Evolutionary conservation across 768 basidiomycete species (phyloP).

Genomic region (Pisolithus sp.): DNA sequence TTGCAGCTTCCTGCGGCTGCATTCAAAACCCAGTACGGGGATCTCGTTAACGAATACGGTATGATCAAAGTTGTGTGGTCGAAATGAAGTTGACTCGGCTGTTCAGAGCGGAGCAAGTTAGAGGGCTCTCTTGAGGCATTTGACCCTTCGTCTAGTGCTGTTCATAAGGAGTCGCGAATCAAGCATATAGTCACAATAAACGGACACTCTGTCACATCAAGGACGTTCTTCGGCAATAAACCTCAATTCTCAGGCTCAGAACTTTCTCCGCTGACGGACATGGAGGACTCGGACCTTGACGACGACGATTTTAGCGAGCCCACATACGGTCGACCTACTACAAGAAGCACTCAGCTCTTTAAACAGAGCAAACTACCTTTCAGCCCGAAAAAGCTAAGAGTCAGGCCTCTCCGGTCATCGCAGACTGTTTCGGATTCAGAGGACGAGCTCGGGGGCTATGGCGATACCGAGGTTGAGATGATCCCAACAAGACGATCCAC

Average conservation of each 20-base stretch:
- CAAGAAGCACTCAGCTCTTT: conserved; percentile 1
- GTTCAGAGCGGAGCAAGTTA: conserved; percentile 40
- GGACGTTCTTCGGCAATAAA: conserved; percentile 9
- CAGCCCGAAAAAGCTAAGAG: conserved; percentile 59
- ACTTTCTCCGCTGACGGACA: conserved; percentile 18
- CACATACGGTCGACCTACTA: conserved; percentile 11
- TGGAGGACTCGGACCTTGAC: conserved; percentile 22
- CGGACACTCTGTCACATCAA: neutral
- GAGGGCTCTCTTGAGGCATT: conserved; percentile 43
- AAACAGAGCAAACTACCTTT: conserved; percentile 45
- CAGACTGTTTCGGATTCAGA: conserved; percentile 29
- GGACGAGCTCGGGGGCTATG: conserved; percentile 34
- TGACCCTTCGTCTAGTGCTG: conserved; percentile 47
- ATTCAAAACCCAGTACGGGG: conserved; percentile 34
- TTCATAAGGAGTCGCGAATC: conserved; percentile 57
- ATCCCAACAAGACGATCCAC: conserved; percentile 40
- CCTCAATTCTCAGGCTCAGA: conserved; percentile 6
- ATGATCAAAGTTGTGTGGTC: conserved; percentile 18
- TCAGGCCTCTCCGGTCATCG: conserved; percentile 23
- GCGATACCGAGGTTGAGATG: conserved; percentile 20
- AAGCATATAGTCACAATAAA: conserved; percentile 31
- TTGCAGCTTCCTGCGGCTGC: conserved; percentile 37
- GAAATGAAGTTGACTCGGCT: conserved; percentile 5
- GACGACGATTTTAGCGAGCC: conserved; percentile 6
- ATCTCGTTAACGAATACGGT: conserved; percentile 55